Base-by-base conservation (phyloP, 371 early-diverging fungal species). In the Thermomucor indicae-seudaticae region DNA sequence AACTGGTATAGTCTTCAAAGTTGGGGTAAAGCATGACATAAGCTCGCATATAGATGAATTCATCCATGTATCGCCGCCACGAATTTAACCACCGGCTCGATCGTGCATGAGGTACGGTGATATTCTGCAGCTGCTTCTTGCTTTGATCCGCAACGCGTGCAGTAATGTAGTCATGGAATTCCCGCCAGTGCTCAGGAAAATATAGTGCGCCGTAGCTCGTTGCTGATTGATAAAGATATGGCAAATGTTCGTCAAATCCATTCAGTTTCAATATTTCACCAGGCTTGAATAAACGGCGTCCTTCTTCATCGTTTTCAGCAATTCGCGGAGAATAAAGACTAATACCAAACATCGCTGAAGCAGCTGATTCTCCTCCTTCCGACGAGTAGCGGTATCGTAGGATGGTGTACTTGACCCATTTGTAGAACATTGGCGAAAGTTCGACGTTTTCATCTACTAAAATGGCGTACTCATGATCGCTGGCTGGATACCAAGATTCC, bases 171-270 rank as follows among this genome's bases (percentile, higher is more conserved):
- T 81, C 79, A 41, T 82, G 85, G 53, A 81, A 84, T 50, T 84
- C 83, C 28, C 79, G 65, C 85, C 85, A 84, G 31, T 80, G 72
- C 37, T 84, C 82, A 1, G 85, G 85, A 50, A 84, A 84, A 45
- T 74, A 84, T 3, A 83, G 65, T 2, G 81, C 77, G 10, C 84
- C 82, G 46, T 70, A 69, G 46, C 60, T 65, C 32, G 71, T 68
- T 3, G 77, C 79, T 1, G 75, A 53, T 53, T 84, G 85, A 53
- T 75, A 63, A 11, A 79, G 51, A 56, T 71, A 81, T 6, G 76
- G 78, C 11, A 71, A 58, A 22, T 53, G 53, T 6, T 23, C 12
- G 8, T 45, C 41, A 43, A 63, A 72, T 32, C 65, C 72, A 22
- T 43, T 23, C 19, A 64, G 62, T 31, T 65, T 57, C 23, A 73